Evolutionary conservation across 371 early-diverging fungal species (phyloP).

Genomic region (Mucor velutinosus): DNA sequence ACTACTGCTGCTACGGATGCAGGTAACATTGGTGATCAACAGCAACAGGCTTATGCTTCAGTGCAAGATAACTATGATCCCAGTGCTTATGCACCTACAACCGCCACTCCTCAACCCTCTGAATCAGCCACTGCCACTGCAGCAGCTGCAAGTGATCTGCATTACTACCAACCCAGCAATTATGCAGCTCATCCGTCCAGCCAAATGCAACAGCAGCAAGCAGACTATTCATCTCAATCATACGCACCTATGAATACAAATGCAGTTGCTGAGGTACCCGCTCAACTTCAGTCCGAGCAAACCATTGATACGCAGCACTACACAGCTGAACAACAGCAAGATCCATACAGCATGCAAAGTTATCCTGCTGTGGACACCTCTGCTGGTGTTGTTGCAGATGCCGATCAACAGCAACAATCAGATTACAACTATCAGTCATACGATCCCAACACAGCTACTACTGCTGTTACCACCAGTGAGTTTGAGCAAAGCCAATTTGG

Average conservation of each 20-base stretch:
- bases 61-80: slow-evolving; percentile 7
- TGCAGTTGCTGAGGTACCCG: slow-evolving; percentile 15
- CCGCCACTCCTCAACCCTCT: neutral
- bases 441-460: neutral
- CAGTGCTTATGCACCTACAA: neutral
- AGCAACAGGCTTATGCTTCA: neutral
- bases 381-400: neutral
- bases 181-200: neutral
- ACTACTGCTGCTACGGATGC: neutral
- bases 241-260: neutral
- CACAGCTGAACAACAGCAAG: slow-evolving; percentile 2
- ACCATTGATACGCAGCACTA: slow-evolving; percentile 16
- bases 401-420: neutral
- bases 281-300: slow-evolving; percentile 23
- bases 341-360: slow-evolving; percentile 1
- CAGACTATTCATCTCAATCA: neutral
- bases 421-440: slow-evolving; percentile 7
- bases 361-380: neutral
- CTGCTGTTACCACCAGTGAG: neutral
- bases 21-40: neutral
- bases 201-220: neutral
- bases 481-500: neutral
- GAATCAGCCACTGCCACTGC: neutral
- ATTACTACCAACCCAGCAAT: neutral
- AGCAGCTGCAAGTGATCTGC: neutral